phyloP scores from a whole-genome alignment of 2,329 filamentous ascomycete genomes.

The Cladosporium sp. region DNA sequence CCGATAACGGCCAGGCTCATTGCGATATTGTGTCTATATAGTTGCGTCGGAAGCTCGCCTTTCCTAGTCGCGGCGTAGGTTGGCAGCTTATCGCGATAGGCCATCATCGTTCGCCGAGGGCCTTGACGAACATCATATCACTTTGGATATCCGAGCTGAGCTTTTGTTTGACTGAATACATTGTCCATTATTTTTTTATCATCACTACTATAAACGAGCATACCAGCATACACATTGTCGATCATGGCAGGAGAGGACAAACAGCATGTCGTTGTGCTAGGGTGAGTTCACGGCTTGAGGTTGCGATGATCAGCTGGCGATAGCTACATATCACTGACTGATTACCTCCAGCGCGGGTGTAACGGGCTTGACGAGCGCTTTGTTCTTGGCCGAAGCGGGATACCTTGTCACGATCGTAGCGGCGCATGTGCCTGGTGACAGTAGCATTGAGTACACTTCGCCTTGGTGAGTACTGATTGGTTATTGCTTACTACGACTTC shows the following conservation, averaged over 20 bases:
- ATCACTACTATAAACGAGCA: not conserved
- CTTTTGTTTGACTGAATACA: not conserved
- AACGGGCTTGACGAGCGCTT: constrained; percentile 49
- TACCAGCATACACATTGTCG: not conserved
- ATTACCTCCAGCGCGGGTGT: constrained; percentile 45
- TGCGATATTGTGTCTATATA: not conserved
- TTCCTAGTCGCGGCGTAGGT: not conserved
- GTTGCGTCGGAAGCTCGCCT: not conserved
- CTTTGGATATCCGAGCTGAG: too few species aligned
- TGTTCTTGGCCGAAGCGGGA: constrained; percentile 45
- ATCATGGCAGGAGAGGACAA: not conserved
- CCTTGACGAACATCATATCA: not conserved
- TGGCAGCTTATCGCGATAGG: not conserved
- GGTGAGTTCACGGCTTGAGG: constrained; percentile 3
- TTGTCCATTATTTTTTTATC: not conserved
- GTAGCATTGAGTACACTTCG: constrained; percentile 47
- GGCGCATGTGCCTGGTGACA: constrained; percentile 46
- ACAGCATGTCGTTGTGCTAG: constrained; percentile 14
- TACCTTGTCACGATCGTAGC: constrained; percentile 48
- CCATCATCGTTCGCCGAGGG: not conserved
- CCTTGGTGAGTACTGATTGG: constrained; percentile 39
- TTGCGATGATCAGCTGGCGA: not conserved
- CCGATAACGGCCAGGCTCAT: not conserved
- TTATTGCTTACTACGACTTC: not conserved
- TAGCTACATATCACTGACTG: not conserved